Evolutionary conservation across 768 basidiomycete species (phyloP).

Genomic region (Piloderma croceum): DNA sequence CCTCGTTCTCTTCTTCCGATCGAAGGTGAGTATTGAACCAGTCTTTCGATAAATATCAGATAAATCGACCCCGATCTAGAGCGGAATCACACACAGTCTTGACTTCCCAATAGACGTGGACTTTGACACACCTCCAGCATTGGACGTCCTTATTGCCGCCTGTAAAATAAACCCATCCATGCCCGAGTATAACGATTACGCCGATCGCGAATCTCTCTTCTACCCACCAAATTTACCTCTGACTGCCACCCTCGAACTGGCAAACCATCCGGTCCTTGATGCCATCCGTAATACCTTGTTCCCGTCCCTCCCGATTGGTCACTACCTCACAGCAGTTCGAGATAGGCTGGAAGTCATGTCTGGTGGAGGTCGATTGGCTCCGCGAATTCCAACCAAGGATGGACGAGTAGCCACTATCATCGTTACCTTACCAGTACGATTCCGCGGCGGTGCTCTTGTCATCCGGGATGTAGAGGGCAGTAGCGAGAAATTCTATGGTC

Average conservation of each 20-base stretch:
- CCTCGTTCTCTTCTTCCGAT: conserved; percentile 71
- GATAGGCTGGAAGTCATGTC: conserved; percentile 69
- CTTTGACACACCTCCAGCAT: conserved; percentile 67
- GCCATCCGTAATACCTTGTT: conserved; percentile 69
- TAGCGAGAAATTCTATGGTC: conserved; percentile 58
- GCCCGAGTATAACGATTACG: conserved; percentile 43
- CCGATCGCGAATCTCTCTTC: conserved; percentile 60
- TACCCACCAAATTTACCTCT: conserved; percentile 70
- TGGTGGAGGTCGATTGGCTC: conserved; percentile 51
- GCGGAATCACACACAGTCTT: conserved; percentile 72
- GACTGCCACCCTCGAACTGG: conserved; percentile 71
- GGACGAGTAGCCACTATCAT: conserved; percentile 67
- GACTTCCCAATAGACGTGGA: conserved; percentile 79
- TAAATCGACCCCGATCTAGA: conserved; percentile 34
- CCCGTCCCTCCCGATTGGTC: conserved; percentile 59
- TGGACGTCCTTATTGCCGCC: conserved; percentile 72
- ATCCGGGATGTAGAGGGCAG: conserved; percentile 50
- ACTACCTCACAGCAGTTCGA: conserved; percentile 61
- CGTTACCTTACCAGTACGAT: conserved; percentile 69
- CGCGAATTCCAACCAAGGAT: conserved; percentile 55
- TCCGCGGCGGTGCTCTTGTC: conserved; percentile 61
- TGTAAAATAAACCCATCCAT: conserved; percentile 62
- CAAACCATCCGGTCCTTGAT: conserved; percentile 79
- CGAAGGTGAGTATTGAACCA: conserved; percentile 46
- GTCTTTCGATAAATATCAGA: conserved; percentile 3